Evolutionary conservation across 2,329 filamentous ascomycete species (phyloP).

Genomic region (Fusarium albidum): DNA sequence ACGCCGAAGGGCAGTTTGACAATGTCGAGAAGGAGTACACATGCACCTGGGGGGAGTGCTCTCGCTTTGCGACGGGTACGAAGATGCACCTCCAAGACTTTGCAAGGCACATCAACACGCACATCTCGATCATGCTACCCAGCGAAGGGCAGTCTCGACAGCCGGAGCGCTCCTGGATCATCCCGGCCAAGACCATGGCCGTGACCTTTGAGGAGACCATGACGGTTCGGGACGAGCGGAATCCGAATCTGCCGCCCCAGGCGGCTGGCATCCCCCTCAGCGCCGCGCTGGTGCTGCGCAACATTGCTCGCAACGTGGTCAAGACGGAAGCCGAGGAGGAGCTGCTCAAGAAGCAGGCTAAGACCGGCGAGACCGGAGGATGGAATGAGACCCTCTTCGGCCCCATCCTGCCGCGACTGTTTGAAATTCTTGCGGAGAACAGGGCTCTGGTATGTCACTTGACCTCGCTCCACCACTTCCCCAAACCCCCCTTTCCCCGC

Average conservation of each 20-base stretch:
- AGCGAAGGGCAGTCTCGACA: slow-evolving; percentile 31
- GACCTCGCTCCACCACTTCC: neutral
- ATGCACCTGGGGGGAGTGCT: slow-evolving; percentile 75
- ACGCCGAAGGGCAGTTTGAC: slow-evolving; percentile 64
- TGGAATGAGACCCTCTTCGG: slow-evolving; percentile 76
- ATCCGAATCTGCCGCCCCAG: slow-evolving; percentile 65
- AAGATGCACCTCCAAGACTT: slow-evolving; percentile 60
- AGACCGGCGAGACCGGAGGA: slow-evolving; percentile 57
- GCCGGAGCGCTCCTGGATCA: slow-evolving; percentile 52
- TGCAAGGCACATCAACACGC: slow-evolving; percentile 73
- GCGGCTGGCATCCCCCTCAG: slow-evolving; percentile 82
- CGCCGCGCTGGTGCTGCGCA: slow-evolving; percentile 78
- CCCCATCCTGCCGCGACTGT: slow-evolving; percentile 69
- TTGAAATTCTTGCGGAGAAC: slow-evolving; percentile 76
- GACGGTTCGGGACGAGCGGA: slow-evolving; percentile 64
- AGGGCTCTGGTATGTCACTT: slow-evolving; percentile 60
- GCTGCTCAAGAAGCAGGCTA: slow-evolving; percentile 57
- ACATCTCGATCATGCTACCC: slow-evolving; percentile 59
- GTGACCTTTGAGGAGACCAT: slow-evolving; percentile 65
- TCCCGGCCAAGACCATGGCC: slow-evolving; percentile 63
- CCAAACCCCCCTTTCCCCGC: neutral
- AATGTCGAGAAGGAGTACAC: slow-evolving; percentile 61
- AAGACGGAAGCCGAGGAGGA: slow-evolving; percentile 68
- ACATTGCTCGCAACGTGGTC: slow-evolving; percentile 74
- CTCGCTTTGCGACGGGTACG: slow-evolving; percentile 58